Evolutionary conservation across 768 basidiomycete genomes (phyloP).

Genomic region (Dioszegia aurantiaca): DNA sequence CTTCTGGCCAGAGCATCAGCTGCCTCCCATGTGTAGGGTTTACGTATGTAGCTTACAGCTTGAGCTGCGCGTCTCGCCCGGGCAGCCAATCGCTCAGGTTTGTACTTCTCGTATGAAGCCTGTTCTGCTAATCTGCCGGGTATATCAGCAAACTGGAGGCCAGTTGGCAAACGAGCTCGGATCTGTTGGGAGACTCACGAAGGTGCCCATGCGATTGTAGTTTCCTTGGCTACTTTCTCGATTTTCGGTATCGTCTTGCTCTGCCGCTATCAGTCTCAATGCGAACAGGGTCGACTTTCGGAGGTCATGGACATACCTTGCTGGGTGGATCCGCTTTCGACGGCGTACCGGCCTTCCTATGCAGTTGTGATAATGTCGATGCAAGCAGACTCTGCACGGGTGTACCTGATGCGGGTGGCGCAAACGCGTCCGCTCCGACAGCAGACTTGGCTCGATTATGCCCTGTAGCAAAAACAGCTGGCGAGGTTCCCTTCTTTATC

Average conservation of each 20-base stretch:
- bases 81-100: not conserved
- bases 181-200: not conserved
- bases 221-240: not conserved
- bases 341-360: not conserved
- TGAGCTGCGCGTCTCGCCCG: not conserved
- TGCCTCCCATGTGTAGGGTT: no score
- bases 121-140: not conserved
- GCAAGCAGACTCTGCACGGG: no score
- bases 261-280: not conserved
- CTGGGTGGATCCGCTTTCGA: no score
- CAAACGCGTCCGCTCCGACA: no score
- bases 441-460: no score
- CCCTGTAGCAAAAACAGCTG: no score
- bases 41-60: constrained; percentile 3
- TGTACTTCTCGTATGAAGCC: not conserved
- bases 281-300: not conserved
- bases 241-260: not conserved
- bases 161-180: not conserved
- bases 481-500: no score
- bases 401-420: no score
- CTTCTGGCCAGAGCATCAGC: not conserved
- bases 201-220: not conserved
- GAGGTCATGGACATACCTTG: not conserved
- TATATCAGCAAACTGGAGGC: no score
- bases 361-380: not conserved